Percentiles rank a stretch among this genome's conserved stretches.
phyloP scores from a whole-genome alignment of 768 basidiomycete species.

The Pisolithus orientalis region DNA sequence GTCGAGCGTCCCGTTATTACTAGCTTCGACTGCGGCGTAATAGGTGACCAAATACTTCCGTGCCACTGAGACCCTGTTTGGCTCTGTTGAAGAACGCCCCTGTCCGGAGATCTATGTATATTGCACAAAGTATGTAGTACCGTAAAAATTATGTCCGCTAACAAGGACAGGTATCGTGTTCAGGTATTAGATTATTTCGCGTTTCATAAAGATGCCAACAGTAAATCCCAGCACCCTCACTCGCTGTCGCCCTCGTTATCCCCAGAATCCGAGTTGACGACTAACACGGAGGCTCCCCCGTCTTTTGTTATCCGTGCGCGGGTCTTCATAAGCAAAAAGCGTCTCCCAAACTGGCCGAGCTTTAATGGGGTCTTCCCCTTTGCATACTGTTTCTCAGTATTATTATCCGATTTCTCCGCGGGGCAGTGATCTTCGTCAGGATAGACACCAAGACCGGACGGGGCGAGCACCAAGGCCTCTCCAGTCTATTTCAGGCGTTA shows the following conservation, averaged over 20 bases:
- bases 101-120: too few species aligned
- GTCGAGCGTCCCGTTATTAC: too few species aligned
- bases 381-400: slow-evolving; percentile 1
- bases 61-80: too few species aligned
- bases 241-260: background rate
- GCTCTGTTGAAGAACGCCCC: too few species aligned
- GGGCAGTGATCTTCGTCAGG: slow-evolving; percentile 9
- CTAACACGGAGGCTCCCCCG: slow-evolving; percentile 57
- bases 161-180: too few species aligned
- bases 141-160: too few species aligned
- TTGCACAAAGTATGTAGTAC: too few species aligned
- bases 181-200: too few species aligned
- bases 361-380: slow-evolving; percentile 8
- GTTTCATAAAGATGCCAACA: too few species aligned
- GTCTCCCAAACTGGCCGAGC: slow-evolving; percentile 48
- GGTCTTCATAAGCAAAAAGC: slow-evolving; percentile 55
- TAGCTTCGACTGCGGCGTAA: too few species aligned
- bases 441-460: slow-evolving; percentile 50
- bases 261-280: slow-evolving; percentile 6
- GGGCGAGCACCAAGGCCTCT: slow-evolving; percentile 61
- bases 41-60: too few species aligned
- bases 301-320: slow-evolving; percentile 55
- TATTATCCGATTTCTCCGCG: background rate
- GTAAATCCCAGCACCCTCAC: background rate
- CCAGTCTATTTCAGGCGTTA: slow-evolving; percentile 45